Evolutionary conservation across 1,139 yeast species (phyloP), one percentile per base, ranked within the genome.

Genomic region (Taphrina betulina): DNA sequence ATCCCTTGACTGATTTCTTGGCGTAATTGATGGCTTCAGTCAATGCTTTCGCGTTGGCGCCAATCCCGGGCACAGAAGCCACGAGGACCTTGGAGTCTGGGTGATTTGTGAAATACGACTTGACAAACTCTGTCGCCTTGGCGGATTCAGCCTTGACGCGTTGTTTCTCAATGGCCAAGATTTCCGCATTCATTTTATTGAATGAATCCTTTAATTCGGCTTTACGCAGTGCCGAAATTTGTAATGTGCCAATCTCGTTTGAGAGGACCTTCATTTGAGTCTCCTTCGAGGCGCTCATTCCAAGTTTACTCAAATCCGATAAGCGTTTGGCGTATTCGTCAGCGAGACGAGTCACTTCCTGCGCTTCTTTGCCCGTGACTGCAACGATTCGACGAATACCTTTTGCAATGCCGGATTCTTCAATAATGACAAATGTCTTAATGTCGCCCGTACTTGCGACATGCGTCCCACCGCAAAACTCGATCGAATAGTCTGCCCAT

Each of bases 381-480:
- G 96, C 97, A 60, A 92, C 96, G 69, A 92, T 85, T 78, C 99
- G 88, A 75, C 99, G 82, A 62, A 87, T 88, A 72, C 99, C 99
- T 76, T 92, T 92, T 61, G 98, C 97, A 71, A 92, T 92, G 73
- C 98, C 98, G 61, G 89, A 81, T 73, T 92, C 99, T 76, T 92
- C 99, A 63, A 84, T 76, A 57, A 92, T 79, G 42, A 92, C 86
- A 63, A 92, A 80, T 65, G 86, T 92, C 71, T 89, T 89, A 69
- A 92, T 94, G 62, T 92, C 98, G 60, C 92, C 86, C 20, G 98
- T 90, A 71, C 84, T 83, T 55, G 81, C 79, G 63, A 92, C 96
- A 68, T 92, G 99, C 16, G 98, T 92, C 72, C 99, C 99, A 73
- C 99, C 99, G 74, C 99, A 92, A 77, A 92, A 90, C 74, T 94